These are phyloP conservation scores for Saccharata proteae DNA, from an alignment of 2,329 filamentous ascomycete genomes.

Conservation along the genomic window DNA sequence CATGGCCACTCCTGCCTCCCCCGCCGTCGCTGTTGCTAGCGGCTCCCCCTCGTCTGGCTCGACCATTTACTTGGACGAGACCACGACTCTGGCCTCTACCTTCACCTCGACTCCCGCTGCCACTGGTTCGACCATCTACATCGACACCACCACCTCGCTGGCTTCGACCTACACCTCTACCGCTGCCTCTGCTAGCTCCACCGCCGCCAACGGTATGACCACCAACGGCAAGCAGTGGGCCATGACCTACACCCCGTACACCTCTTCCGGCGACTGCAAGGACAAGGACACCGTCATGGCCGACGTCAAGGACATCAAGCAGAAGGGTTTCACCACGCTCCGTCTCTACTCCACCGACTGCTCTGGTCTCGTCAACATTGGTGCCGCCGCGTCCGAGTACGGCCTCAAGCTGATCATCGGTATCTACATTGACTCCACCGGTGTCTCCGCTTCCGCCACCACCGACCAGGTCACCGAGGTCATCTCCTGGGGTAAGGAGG, in stretches of 20 bases:
- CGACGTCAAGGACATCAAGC: conserved; percentile 31
- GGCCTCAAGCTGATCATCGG: conserved; percentile 75
- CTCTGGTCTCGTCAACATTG: conserved; percentile 64
- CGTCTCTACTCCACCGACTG: conserved; percentile 93
- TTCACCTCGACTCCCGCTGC: conserved; percentile 13
- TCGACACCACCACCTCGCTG: background rate
- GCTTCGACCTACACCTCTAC: conserved; percentile 2
- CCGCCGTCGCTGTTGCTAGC: too few relatives aligned
- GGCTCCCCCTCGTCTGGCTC: too few relatives aligned
- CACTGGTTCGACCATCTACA: conserved; percentile 2
- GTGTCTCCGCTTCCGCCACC: conserved; percentile 44
- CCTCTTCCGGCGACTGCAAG: conserved; percentile 31
- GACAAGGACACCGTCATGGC: conserved; percentile 22
- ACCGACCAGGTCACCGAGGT: conserved; percentile 64
- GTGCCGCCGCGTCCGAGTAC: conserved; percentile 51
- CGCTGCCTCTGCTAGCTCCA: conserved; percentile 7
- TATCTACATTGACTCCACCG: conserved; percentile 63
- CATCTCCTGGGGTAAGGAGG: conserved; percentile 59
- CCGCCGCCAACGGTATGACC: conserved; percentile 17
- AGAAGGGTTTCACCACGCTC: conserved; percentile 47
- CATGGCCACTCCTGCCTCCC: background rate
- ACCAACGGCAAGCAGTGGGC: conserved; percentile 35
- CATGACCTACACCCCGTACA: conserved; percentile 39
- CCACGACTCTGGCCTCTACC: too few relatives aligned
- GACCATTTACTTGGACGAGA: too few relatives aligned